Percentiles rank a stretch among this genome's conserved stretches.
These are phyloP conservation scores for Exserohilum turcica DNA, from an alignment of 2,329 filamentous ascomycete species.

Conservation along the genomic window DNA sequence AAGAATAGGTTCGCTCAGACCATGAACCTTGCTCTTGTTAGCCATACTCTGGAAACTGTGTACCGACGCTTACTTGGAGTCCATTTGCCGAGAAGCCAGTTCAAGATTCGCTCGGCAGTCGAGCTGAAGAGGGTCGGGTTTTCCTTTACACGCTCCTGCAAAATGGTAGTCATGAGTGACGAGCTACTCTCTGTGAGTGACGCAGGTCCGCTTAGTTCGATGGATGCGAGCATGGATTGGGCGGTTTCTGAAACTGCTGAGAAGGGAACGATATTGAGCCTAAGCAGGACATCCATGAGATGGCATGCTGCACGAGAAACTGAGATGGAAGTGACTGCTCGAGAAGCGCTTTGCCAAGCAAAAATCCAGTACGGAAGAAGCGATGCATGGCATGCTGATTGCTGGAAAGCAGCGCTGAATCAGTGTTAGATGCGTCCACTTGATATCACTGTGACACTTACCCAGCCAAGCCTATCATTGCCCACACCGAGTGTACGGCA, in stretches of 20 bases:
- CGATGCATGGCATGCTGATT: constrained; percentile 22
- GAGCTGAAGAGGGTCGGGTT: constrained; percentile 70
- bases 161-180: constrained; percentile 70
- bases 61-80: constrained; percentile 67
- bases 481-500: constrained; percentile 69
- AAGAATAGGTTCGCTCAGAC: constrained; percentile 69
- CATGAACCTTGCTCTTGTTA: constrained; percentile 47
- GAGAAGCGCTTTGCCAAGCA: constrained; percentile 74
- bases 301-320: constrained; percentile 79
- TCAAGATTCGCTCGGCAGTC: constrained; percentile 72
- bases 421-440: constrained; percentile 4
- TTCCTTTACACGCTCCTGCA: constrained; percentile 68
- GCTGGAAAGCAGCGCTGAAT: constrained; percentile 40
- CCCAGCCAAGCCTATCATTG: constrained; percentile 81
- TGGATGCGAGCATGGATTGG: constrained; percentile 73
- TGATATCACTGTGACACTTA: constrained; percentile 49
- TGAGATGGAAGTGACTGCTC: constrained; percentile 70
- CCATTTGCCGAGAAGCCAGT: constrained; percentile 85
- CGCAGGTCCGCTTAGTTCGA: constrained; percentile 81
- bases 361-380: constrained; percentile 67
- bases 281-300: constrained; percentile 71
- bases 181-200: constrained; percentile 79
- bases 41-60: not conserved
- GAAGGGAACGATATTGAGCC: constrained; percentile 68
- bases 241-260: constrained; percentile 70